These are phyloP conservation scores for Heterobasidion irregulare DNA, from an alignment of 1,284 basidiomycete genomes.

Conservation along the genomic window DNA sequence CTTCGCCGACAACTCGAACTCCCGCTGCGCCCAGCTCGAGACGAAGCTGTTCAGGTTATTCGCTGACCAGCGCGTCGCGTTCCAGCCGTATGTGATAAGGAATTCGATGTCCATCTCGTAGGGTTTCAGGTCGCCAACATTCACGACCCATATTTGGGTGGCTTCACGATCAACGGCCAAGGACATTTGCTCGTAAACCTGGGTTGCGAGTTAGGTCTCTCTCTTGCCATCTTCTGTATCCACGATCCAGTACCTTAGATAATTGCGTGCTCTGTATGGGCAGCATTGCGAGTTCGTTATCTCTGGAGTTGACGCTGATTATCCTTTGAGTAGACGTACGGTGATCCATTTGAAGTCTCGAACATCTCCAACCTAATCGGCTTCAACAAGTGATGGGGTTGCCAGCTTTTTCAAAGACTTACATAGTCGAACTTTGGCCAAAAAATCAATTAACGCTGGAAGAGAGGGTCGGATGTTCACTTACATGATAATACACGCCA, in stretches of 20 bases:
- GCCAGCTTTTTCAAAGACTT: slow-evolving; percentile 3
- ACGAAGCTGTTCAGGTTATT: slow-evolving; percentile 49
- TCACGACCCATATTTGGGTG: slow-evolving; percentile 49
- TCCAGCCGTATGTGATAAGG: slow-evolving; percentile 58
- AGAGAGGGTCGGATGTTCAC: slow-evolving; percentile 8
- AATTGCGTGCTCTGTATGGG: slow-evolving; percentile 15
- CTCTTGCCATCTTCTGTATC: neutral
- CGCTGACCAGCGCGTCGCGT: slow-evolving; percentile 42
- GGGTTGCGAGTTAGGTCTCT: too few species aligned
- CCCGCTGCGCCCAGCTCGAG: slow-evolving; percentile 51
- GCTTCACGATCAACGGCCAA: slow-evolving; percentile 51
- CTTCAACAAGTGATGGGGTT: neutral
- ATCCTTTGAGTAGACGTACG: slow-evolving; percentile 19
- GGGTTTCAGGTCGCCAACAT: slow-evolving; percentile 67
- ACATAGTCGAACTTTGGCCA: slow-evolving; percentile 23
- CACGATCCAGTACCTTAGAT: slow-evolving; percentile 15
- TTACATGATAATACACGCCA: slow-evolving; percentile 60
- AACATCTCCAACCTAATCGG: slow-evolving; percentile 39
- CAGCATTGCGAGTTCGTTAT: neutral
- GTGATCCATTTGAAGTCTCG: slow-evolving; percentile 57
- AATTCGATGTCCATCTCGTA: slow-evolving; percentile 67
- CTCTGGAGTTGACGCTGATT: neutral
- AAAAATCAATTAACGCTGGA: neutral
- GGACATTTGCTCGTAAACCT: slow-evolving; percentile 57
- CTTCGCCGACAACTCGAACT: slow-evolving; percentile 42